Evolutionary conservation across 768 basidiomycete genomes (phyloP).

Genomic region (Mycena belliarum): DNA sequence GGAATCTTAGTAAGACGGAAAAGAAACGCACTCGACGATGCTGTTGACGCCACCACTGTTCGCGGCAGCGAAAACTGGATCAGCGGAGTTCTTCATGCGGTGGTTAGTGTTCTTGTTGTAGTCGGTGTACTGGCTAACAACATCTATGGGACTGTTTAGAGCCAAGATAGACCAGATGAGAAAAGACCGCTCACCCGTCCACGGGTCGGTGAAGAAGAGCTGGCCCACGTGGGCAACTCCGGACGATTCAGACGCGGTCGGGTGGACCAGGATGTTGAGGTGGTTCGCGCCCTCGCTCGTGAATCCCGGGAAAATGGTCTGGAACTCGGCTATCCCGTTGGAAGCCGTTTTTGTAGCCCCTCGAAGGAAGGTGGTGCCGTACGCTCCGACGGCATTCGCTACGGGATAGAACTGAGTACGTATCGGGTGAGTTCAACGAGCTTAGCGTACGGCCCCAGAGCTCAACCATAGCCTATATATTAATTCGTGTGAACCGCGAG

Average conservation of each 20-base stretch:
- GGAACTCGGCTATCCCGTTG: conserved; percentile 41
- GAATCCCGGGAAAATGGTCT: conserved; percentile 38
- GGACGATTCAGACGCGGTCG: conserved; percentile 28
- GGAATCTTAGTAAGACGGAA: not conserved
- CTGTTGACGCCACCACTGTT: conserved; percentile 29
- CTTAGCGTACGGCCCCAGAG: conserved; percentile 32
- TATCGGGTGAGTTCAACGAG: not conserved
- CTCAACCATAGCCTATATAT: conserved; percentile 36
- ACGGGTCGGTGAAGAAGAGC: conserved; percentile 40
- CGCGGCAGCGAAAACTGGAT: conserved; percentile 29
- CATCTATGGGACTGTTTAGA: conserved; percentile 1
- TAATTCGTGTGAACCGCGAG: not conserved
- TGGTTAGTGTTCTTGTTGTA: conserved; percentile 31
- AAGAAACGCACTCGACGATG: conserved; percentile 27
- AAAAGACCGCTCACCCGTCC: conserved; percentile 23
- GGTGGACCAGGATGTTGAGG: conserved; percentile 37
- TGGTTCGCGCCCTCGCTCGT: conserved; percentile 38
- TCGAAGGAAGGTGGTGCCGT: conserved; percentile 36
- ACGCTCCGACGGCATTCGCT: conserved; percentile 39
- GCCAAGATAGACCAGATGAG: not conserved
- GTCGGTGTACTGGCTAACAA: conserved; percentile 28
- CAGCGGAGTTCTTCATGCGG: conserved; percentile 31
- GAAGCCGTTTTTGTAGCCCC: conserved; percentile 34
- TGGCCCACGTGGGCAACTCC: conserved; percentile 36
- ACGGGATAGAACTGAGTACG: not conserved